Evolutionary conservation across 2,329 filamentous ascomycete species (phyloP).

Genomic region (Trichophaea hybrida): DNA sequence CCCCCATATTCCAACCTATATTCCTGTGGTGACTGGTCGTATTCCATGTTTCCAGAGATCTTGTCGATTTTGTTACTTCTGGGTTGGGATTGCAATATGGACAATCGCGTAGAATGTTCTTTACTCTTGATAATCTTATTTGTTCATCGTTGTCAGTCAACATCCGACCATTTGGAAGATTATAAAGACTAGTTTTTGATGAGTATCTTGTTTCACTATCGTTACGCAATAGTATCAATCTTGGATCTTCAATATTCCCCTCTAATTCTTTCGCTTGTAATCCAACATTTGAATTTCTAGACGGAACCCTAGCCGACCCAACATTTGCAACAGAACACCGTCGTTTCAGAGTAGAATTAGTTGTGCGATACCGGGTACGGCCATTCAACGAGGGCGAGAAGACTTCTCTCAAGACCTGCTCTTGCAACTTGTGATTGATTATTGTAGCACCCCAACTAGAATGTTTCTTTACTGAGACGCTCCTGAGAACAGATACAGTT

Average conservation of each 20-base stretch:
- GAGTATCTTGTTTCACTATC: constrained; percentile 15
- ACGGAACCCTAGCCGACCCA: constrained; percentile 6
- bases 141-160: not conserved
- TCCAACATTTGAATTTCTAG: constrained; percentile 17
- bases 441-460: constrained; percentile 48
- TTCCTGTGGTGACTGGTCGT: constrained; percentile 1
- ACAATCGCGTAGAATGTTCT: not conserved
- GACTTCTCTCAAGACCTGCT: constrained; percentile 53
- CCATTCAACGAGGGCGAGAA: constrained; percentile 46
- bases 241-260: constrained; percentile 10
- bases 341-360: not conserved
- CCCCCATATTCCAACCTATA: constrained; percentile 41
- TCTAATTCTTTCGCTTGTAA: not conserved
- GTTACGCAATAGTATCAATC: constrained; percentile 12
- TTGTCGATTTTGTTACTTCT: not conserved
- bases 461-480: constrained; percentile 8
- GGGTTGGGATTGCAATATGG: not conserved
- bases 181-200: constrained; percentile 15
- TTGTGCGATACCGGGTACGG: constrained; percentile 22
- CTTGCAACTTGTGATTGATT: constrained; percentile 49
- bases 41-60: not conserved
- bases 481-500: constrained; percentile 4
- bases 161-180: constrained; percentile 11
- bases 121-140: not conserved
- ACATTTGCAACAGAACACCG: not conserved